These are phyloP conservation scores for Globisporangium alternatum DNA, from an alignment of 352 stramenopile genomes.

Conservation along the genomic window DNA sequence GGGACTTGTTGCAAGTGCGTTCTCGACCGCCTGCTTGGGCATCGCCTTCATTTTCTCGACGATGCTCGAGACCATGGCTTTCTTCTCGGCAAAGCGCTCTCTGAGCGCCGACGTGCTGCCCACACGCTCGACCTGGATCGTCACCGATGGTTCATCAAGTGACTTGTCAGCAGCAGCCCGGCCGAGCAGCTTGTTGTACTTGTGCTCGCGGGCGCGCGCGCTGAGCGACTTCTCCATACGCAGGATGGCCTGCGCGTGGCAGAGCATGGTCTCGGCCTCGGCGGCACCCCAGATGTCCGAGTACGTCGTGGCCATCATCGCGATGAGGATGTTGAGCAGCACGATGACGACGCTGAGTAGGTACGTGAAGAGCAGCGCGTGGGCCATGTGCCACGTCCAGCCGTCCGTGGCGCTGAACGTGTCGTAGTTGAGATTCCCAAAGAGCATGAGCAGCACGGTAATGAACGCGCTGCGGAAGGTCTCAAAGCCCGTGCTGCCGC, in stretches of 20 bases:
- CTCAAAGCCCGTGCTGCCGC: constrained; percentile 49
- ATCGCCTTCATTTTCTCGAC: constrained; percentile 18
- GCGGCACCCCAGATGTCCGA: constrained; percentile 19
- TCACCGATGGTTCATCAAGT: not conserved
- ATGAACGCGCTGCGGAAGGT: constrained; percentile 59
- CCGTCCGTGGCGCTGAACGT: constrained; percentile 9
- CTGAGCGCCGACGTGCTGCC: constrained; percentile 5
- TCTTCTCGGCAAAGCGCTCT: constrained; percentile 7
- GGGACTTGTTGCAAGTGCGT: constrained; percentile 9
- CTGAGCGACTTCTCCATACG: constrained; percentile 21
- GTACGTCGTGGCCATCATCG: constrained; percentile 37
- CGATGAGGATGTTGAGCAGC: constrained; percentile 40
- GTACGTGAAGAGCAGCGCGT: constrained; percentile 19
- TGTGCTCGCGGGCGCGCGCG: not conserved
- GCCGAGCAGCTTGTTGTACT: constrained; percentile 8
- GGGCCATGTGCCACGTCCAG: constrained; percentile 18
- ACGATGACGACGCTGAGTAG: constrained; percentile 27
- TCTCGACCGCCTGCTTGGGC: constrained; percentile 11
- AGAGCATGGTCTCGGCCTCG: constrained; percentile 16
- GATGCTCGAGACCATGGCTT: constrained; percentile 16
- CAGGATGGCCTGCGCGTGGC: constrained; percentile 21
- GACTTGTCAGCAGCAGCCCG: not conserved
- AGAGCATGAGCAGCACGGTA: constrained; percentile 75
- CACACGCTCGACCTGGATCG: constrained; percentile 11
- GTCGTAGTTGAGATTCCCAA: constrained; percentile 42